Evolutionary conservation across 1,284 basidiomycete species (phyloP), one percentile per base, ranked within the genome.

Genomic region (Apiotrichum gamsii): DNA sequence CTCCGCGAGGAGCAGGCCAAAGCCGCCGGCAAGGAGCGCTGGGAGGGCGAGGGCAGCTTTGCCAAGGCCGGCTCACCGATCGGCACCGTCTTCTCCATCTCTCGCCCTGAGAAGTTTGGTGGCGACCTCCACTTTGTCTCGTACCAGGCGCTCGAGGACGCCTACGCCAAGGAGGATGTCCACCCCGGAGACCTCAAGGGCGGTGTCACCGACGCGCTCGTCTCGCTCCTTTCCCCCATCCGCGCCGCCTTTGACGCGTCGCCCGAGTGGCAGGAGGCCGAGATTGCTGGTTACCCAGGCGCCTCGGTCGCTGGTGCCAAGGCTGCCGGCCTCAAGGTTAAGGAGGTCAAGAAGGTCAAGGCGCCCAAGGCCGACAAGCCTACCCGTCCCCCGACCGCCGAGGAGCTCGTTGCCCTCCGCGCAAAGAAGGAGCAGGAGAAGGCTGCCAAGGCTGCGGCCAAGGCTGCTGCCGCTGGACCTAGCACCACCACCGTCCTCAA

Each of bases 161-260:
- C 85, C 49, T 98, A 91, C 67, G 80, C 74, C 24, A 78, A 76
- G 47, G 85, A 84, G 72, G 79, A 80, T 52, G 61, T 98, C 5
- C 90, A 96, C 69, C 95, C 94, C 1, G 84, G 83, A 24, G 95
- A 97, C 69, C 74, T 99, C 60, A 99, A 98, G 76, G 73, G 73
- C 8, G 81, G 82, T 1, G 88, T 96, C 8, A 77, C 81, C n/a
- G 81, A 82, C 24, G 85, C 84, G 5, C 83, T 98, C 61, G 78
- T 80, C 58, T 75, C 75, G n/a, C 73, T 99, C 24, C 74, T 98
- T 31, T 82, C 80, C 24, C 94, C 94, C 0, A 84, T 99, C 42
- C 80, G 85, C 57, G 78, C 81, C 57, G 78, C 81, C 41, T 95
- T 88, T 60, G 80, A 84, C 58, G 79, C 74, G 48, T 82, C 82